phyloP scores from a whole-genome alignment of 1,139 yeast species.

The Blastobotrys elegans region DNA sequence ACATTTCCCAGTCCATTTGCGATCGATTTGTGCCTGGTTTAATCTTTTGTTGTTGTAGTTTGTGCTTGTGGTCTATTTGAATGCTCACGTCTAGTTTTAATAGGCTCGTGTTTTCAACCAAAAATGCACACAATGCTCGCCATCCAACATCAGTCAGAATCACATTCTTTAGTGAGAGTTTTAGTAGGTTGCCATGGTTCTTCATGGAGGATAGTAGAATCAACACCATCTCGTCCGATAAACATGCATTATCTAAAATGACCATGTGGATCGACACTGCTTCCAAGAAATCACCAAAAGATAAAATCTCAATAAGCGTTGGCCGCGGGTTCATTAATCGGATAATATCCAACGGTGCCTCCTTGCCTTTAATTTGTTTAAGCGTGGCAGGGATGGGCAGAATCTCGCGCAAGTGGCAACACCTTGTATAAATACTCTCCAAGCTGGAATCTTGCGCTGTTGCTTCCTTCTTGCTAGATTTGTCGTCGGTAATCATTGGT shows the following conservation, averaged over 20 bases:
- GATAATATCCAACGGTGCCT: slow-evolving; percentile 68
- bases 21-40: slow-evolving; percentile 42
- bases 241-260: slow-evolving; percentile 74
- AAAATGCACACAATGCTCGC: slow-evolving; percentile 67
- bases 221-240: slow-evolving; percentile 76
- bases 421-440: slow-evolving; percentile 62
- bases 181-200: slow-evolving; percentile 55
- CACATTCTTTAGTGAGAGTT: slow-evolving; percentile 73
- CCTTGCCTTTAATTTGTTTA: slow-evolving; percentile 72
- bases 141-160: slow-evolving; percentile 68
- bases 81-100: slow-evolving; percentile 58
- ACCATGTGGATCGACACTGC: slow-evolving; percentile 76
- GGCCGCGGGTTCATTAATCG: slow-evolving; percentile 87
- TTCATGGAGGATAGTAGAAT: slow-evolving; percentile 61
- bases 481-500: slow-evolving; percentile 25
- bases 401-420: slow-evolving; percentile 89
- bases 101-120: slow-evolving; percentile 53
- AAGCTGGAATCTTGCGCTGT: slow-evolving; percentile 19
- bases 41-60: slow-evolving; percentile 21
- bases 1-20: slow-evolving; percentile 70
- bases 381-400: slow-evolving; percentile 88
- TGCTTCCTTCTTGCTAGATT: slow-evolving; percentile 15
- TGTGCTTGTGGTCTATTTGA: slow-evolving; percentile 18
- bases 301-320: slow-evolving; percentile 79
- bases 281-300: slow-evolving; percentile 82